A percentile compares a stretch with the other conserved stretches of the same genome.
phyloP scores from a whole-genome alignment of 805 yeast genomes.

The Teunomyces barrocoloradensis region DNA sequence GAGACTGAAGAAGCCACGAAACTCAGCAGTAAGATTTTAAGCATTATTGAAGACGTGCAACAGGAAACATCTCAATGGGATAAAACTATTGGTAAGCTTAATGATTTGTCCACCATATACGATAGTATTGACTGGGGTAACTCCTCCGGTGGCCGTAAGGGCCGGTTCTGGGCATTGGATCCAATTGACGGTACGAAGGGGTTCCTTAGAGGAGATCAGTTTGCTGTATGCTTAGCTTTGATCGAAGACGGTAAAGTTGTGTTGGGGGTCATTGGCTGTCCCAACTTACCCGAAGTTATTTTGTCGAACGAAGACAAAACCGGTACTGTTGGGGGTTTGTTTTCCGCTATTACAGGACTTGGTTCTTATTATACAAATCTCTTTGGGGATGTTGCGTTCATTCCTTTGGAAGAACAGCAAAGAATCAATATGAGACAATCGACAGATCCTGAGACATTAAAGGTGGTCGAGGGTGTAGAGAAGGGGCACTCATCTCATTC shows the following conservation, averaged over 20 bases:
- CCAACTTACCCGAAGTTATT: slow-evolving; percentile 68
- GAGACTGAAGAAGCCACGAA: slow-evolving; percentile 39
- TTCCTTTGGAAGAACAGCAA: slow-evolving; percentile 27
- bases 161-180: slow-evolving; percentile 95
- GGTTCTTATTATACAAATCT: slow-evolving; percentile 62
- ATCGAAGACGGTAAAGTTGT: slow-evolving; percentile 82
- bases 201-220: slow-evolving; percentile 91
- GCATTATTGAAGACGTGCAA: slow-evolving; percentile 57
- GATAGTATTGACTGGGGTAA: slow-evolving; percentile 75
- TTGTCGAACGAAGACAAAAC: slow-evolving; percentile 30
- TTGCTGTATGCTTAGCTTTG: slow-evolving; percentile 91
- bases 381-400: slow-evolving; percentile 34
- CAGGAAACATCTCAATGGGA: slow-evolving; percentile 32
- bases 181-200: slow-evolving; percentile 99
- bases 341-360: slow-evolving; percentile 61
- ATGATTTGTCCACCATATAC: slow-evolving; percentile 48
- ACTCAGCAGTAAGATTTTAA: slow-evolving; percentile 55
- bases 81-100: slow-evolving; percentile 40
- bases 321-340: slow-evolving; percentile 64
- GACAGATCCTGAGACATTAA: slow-evolving; percentile 46
- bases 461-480: slow-evolving; percentile 92
- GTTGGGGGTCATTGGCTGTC: slow-evolving; percentile 95
- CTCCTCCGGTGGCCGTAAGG: slow-evolving; percentile 72
- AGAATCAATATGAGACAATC: slow-evolving; percentile 54
- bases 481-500: slow-evolving; percentile 92